Evolutionary conservation across 768 basidiomycete species (phyloP), one percentile per base, ranked within the genome.

Genomic region (Gloeostereum incarnatum): DNA sequence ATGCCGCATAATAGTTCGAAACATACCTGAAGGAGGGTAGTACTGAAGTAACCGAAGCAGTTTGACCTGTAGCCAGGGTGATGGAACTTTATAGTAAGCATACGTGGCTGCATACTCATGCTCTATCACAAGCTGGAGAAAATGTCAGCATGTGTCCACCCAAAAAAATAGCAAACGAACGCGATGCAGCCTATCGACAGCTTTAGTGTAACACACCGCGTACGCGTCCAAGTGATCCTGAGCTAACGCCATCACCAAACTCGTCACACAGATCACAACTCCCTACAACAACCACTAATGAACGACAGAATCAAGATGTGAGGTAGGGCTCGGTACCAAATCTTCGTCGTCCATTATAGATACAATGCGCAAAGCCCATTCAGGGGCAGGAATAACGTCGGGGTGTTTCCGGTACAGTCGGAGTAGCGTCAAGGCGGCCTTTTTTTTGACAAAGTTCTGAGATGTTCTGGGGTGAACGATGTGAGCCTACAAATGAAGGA

Each of bases 51-150:
- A 58, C 17, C 91, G 82, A 10, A 99, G 68, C 2, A 99, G 73
- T 57, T 97, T 96, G 46, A 98, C 90, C 62, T 98, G 94, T 23
- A 97, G 66, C 96, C 94, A 98, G 1, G 94, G 94, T 17, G 87
- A 87, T 16, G 94, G 94, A 2, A 98, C 90, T 62, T 92, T 91
- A 62, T 99, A 99, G 57, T 99, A 99, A 13, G 92, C 74, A 55
- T 99, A 99, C 35, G 88, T 84, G 24, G 83, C 69, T 6, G 81
- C 66, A 52, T 85, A 94, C 53, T 98, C 89, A 44, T 84, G 81
- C 48, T 92, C 88, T 45, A 98, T 83, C 13, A 97, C 73, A 48
- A 99, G 71, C 91, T 94, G 46, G 4, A 42, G 23, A 14, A 22
- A 19, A 24, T 13, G 37, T 30, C 35, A 24, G 43, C 29, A 31